Evolutionary conservation across 495 filamentous ascomycete genomes (phyloP).

Genomic region (Lindgomyces ingoldianus): DNA sequence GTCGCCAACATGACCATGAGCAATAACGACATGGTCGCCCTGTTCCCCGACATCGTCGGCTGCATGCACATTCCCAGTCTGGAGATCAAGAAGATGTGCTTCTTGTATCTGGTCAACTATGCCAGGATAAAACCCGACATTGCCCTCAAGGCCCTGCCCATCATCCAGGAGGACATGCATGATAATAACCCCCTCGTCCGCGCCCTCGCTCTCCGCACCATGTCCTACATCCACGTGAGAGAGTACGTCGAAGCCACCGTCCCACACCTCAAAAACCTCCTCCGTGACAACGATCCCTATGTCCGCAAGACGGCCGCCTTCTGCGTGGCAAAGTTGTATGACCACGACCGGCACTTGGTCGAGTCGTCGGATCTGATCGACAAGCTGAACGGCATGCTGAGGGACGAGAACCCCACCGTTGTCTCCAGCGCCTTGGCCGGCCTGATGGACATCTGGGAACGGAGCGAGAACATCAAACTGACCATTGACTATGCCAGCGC

Average conservation of each 20-base stretch:
- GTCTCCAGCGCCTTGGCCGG: conserved; percentile 90
- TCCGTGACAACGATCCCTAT: conserved; percentile 89
- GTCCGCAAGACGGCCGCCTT: conserved; percentile 97
- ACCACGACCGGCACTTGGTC: conserved; percentile 88
- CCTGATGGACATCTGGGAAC: conserved; percentile 97
- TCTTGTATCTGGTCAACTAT: conserved; percentile 96
- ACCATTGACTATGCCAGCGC: conserved; percentile 97
- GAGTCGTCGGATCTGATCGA: conserved; percentile 92
- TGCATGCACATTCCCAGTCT: conserved; percentile 93
- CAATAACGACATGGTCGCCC: conserved; percentile 98
- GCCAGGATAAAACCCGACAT: conserved; percentile 91
- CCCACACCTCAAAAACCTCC: conserved; percentile 75
- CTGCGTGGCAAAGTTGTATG: conserved; percentile 95
- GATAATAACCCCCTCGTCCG: conserved; percentile 91
- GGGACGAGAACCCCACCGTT: conserved; percentile 96
- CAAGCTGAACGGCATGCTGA: conserved; percentile 81
- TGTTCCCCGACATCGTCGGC: conserved; percentile 91
- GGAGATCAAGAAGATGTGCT: conserved; percentile 99
- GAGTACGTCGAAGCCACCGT: conserved; percentile 94
- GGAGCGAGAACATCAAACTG: conserved; percentile 94
- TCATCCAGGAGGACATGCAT: conserved; percentile 89
- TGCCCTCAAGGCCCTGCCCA: conserved; percentile 88
- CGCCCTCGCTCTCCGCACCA: conserved; percentile 88
- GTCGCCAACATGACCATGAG: conserved; percentile 99
- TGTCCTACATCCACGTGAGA: conserved; percentile 95